Evolutionary conservation across 306 rosid genomes (phyloP).

Genomic region (Prunus salicina): DNA sequence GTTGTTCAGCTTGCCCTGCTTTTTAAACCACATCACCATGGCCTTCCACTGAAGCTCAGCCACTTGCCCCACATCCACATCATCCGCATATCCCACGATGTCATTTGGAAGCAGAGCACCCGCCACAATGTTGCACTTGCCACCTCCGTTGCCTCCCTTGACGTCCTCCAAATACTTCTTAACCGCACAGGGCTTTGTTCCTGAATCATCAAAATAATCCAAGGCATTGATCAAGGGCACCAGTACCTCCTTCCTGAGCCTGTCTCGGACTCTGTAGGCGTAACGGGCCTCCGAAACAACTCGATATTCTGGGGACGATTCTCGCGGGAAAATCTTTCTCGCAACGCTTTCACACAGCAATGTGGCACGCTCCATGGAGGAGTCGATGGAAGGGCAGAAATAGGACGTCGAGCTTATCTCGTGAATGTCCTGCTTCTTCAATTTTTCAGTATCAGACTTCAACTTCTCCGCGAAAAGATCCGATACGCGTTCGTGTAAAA

Average conservation of each 20-base stretch:
- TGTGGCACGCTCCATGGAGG: not conserved
- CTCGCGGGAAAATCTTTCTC: not conserved
- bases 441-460: not conserved
- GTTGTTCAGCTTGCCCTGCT: conserved; percentile 40
- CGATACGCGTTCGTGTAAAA: not conserved
- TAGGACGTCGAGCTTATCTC: not conserved
- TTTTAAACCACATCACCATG: conserved; percentile 38
- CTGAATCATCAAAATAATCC: not conserved
- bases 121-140: conserved; percentile 35
- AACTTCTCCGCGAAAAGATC: not conserved
- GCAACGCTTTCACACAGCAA: not conserved
- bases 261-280: not conserved
- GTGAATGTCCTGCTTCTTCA: not conserved
- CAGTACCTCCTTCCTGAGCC: not conserved
- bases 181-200: conserved; percentile 1
- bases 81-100: conserved; percentile 21
- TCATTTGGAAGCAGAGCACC: conserved; percentile 63
- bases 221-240: not conserved
- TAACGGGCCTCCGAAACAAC: not conserved
- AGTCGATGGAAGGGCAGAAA: not conserved
- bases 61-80: conserved; percentile 31
- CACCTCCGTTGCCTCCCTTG: conserved; percentile 9
- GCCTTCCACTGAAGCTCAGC: conserved; percentile 66
- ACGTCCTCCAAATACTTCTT: conserved; percentile 39
- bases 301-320: not conserved